Evolutionary conservation across 495 filamentous ascomycete genomes (phyloP).

Genomic region (Daldinia caldariorum): DNA sequence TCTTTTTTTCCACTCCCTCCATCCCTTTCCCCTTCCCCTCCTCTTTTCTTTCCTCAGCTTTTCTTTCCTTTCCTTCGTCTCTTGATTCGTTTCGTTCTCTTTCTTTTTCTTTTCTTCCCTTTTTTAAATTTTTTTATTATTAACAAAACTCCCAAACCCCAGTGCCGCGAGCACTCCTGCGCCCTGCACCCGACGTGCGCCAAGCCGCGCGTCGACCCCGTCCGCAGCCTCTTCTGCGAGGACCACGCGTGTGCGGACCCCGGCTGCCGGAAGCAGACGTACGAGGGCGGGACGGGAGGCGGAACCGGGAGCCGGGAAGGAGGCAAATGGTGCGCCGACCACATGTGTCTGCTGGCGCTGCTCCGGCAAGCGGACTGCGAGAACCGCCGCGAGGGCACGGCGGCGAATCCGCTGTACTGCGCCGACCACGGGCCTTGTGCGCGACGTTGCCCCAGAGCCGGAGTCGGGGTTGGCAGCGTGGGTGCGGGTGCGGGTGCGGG

Average conservation of each 20-base stretch:
- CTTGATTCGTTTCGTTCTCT: no score
- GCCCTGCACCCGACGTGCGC: constrained; percentile 22
- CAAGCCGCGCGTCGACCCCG: constrained; percentile 15
- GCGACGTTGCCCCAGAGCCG: no score
- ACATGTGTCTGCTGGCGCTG: constrained; percentile 35
- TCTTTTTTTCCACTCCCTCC: neutral
- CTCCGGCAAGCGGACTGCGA: constrained; percentile 27
- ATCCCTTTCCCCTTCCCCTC: neutral
- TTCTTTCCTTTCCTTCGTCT: no score
- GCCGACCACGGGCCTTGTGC: constrained; percentile 21
- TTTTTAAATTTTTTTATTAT: no score
- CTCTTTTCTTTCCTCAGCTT: no score
- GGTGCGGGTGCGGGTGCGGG: neutral
- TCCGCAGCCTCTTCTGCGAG: constrained; percentile 27
- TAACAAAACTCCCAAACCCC: neutral
- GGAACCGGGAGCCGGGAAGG: neutral
- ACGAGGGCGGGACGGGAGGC: constrained; percentile 12
- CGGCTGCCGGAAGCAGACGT: constrained; percentile 28
- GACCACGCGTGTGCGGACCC: constrained; percentile 29
- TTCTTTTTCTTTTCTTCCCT: no score
- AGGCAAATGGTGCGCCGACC: constrained; percentile 30
- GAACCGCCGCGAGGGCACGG: constrained; percentile 23
- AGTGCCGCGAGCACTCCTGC: constrained; percentile 35
- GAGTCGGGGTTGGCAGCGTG: neutral
- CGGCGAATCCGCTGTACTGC: constrained; percentile 24